Evolutionary conservation across 2,329 filamentous ascomycete genomes (phyloP), one percentile per base, ranked within the genome.

Genomic region (Fusarium globosum): DNA sequence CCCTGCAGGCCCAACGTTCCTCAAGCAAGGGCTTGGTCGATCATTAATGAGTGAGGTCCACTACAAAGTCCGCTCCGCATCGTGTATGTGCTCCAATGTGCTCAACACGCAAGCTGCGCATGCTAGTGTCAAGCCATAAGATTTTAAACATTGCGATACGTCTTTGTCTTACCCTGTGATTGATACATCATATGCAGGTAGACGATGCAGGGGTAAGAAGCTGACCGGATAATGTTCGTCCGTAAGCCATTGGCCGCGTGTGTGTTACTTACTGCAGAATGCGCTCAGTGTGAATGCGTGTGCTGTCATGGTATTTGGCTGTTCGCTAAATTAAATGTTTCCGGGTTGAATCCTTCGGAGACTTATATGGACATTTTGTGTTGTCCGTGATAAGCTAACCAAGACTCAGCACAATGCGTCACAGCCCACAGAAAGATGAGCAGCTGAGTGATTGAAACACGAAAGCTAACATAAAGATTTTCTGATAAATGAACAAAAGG

Each of bases 51-150:
- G 62, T 26, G 39, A 33, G 62, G 46, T 42, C 68, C 61, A 28
- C 56, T 36, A 26, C 41, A 65, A 74, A 73, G 58, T 74, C 71
- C 71, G 71, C 71, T 55, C 53, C 28, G 46, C 53, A 62, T 60
- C 35, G 36, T 49, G 41, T 30, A 43, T 56, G 26, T 33, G n/a
- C 38, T 39, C 21, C 14, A 42, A 57, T 39, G 28, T 65, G 35
- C 48, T 65, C 46, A 59, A 65, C 41, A n/a, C 35, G 41, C 30
- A 60, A 59, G 33, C 56, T 57, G n/a, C 4, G 16, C 20, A 26
- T 49, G 7, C 28, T 49, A 33, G 41, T 41, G 53, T 23, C 36
- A 48, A 60, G 42, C n/a, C 42, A 39, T 39, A 30, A 49, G 23
- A 33, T 26, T 38, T 68, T 36, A 38, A 62, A 15, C 10, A 23